These are phyloP conservation scores for Exophiala oligosperma DNA, from an alignment of 2,329 filamentous ascomycete genomes.

Conservation along the genomic window DNA sequence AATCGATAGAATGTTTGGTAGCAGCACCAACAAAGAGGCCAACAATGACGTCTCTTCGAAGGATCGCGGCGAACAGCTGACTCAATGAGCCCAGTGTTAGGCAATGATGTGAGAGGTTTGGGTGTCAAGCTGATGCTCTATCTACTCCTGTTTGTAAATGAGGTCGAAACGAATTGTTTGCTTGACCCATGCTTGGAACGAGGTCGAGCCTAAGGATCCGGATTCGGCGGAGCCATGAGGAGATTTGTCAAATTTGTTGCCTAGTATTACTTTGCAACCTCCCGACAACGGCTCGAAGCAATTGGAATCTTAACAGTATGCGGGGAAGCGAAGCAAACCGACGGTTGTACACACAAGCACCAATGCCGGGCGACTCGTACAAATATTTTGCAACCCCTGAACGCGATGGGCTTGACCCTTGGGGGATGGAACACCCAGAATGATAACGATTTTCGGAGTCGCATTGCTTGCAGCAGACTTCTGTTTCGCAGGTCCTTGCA, in stretches of 20 bases:
- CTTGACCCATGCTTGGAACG: not conserved
- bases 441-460: not conserved
- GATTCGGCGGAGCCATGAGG: not conserved
- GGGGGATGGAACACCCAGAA: not conserved
- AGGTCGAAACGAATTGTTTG: not conserved
- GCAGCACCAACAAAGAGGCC: slow-evolving; percentile 1
- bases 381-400: not conserved
- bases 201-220: not conserved
- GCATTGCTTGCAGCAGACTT: not conserved
- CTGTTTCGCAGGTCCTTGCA: not conserved
- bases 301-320: not conserved
- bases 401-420: not conserved
- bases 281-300: not conserved
- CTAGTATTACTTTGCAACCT: not conserved
- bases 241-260: not conserved
- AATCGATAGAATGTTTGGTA: slow-evolving; percentile 48
- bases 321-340: not conserved
- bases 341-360: not conserved
- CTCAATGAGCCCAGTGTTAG: not conserved
- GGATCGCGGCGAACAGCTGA: slow-evolving; percentile 8
- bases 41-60: slow-evolving; percentile 4
- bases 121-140: not conserved
- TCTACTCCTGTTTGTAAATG: not conserved
- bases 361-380: not conserved
- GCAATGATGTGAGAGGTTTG: not conserved